These are phyloP conservation scores for Blastocrithidia nonstop DNA, from an alignment of 208 protist genomes.

Conservation along the genomic window DNA sequence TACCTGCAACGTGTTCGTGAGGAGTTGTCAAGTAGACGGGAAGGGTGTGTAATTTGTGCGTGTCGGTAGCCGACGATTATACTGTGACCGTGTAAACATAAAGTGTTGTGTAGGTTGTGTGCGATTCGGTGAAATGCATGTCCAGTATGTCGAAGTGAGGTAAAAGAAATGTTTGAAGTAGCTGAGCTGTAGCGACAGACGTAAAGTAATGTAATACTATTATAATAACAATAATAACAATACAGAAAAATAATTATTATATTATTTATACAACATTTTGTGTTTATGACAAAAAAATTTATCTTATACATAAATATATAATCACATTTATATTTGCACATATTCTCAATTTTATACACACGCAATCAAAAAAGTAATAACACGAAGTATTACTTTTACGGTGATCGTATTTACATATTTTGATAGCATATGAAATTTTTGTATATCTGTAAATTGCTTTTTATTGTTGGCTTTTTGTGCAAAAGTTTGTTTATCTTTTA, in stretches of 20 bases:
- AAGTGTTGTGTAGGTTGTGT: slow-evolving; percentile 62
- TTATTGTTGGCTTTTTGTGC: background rate
- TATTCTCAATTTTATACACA: background rate
- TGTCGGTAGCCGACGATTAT: slow-evolving; percentile 68
- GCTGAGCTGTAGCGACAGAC: slow-evolving; percentile 31
- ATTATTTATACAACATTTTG: background rate
- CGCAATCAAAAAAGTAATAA: background rate
- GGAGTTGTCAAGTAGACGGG: slow-evolving; percentile 43
- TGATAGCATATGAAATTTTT: background rate
- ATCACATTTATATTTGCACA: background rate
- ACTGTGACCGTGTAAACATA: slow-evolving; percentile 70
- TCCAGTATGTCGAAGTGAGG: slow-evolving; percentile 52
- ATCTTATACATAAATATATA: background rate
- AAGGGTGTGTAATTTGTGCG: slow-evolving; percentile 76
- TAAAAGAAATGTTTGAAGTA: slow-evolving; percentile 73
- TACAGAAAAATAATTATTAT: background rate
- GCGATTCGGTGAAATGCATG: slow-evolving; percentile 32
- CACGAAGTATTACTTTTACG: background rate
- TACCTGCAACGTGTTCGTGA: slow-evolving; percentile 72
- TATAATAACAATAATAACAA: background rate
- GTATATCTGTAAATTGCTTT: too few relatives aligned
- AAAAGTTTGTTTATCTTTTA: slow-evolving; percentile 5
- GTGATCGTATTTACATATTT: background rate
- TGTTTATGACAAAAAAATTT: background rate
- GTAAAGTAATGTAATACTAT: background rate